Evolutionary conservation across 331 rosid species (phyloP).

Genomic region (Telfairia occidentalis): DNA sequence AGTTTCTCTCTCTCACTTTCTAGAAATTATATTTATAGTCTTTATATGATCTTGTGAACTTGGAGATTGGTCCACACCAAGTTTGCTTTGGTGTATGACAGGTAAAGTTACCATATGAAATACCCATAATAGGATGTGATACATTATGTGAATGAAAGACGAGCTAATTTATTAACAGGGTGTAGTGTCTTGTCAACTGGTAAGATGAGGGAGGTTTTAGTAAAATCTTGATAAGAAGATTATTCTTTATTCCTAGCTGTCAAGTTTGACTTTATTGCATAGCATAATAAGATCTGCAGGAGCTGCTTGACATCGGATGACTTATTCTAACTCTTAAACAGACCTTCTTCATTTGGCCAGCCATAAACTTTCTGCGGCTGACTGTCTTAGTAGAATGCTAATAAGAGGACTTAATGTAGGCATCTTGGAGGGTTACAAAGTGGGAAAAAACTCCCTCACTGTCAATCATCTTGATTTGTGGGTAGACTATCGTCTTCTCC

Average conservation of each 20-base stretch:
- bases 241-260: not conserved
- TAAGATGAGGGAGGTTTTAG: not conserved
- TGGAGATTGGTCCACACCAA: not conserved
- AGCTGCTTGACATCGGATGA: not conserved
- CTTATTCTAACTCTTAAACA: not conserved
- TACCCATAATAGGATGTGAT: not conserved
- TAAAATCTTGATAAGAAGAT: not conserved
- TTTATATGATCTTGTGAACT: slow-evolving; percentile 1
- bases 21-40: not conserved
- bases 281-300: not conserved
- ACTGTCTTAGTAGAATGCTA: not conserved
- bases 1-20: not conserved
- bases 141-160: not conserved
- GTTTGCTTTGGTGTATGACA: not conserved
- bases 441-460: not conserved
- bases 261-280: not conserved
- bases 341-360: not conserved
- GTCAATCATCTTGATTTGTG: not conserved
- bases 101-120: not conserved
- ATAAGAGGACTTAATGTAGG: not conserved
- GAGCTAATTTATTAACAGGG: not conserved
- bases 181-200: not conserved
- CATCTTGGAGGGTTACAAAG: not conserved
- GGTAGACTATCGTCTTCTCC: not conserved
- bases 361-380: not conserved